Conservation (phyloP, 75 land plant species). For the Picea glauca region DNA sequence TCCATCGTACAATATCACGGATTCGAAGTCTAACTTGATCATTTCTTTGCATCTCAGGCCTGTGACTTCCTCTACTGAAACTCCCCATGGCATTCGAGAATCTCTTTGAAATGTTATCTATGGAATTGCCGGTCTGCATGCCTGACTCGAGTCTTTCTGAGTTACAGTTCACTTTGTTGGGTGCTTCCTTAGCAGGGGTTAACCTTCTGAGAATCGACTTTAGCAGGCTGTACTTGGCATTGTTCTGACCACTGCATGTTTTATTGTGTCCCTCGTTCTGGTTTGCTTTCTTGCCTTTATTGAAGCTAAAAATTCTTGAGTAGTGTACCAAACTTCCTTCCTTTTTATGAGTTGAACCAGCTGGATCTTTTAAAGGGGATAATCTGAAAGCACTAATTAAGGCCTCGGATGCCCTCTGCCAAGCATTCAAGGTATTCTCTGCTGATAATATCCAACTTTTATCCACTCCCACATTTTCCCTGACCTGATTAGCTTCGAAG, state of each 20-base stretch:
- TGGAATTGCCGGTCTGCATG: background rate
- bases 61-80: background rate
- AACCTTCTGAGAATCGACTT: slow-evolving; percentile 4
- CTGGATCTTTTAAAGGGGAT: background rate
- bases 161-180: background rate
- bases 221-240: background rate
- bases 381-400: background rate
- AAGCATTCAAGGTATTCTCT: background rate
- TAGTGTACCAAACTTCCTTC: background rate
- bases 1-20: slow-evolving; percentile 5
- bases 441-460: background rate
- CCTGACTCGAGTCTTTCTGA: background rate
- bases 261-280: background rate
- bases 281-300: background rate
- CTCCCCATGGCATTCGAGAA: background rate
- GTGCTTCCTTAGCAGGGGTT: background rate
- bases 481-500: no score
- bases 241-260: background rate
- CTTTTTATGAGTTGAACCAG: background rate
- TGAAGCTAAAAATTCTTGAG: background rate
- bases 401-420: slow-evolving; percentile 1
- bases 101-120: background rate
- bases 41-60: background rate
- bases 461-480: no score
- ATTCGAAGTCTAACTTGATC: slow-evolving; percentile 6